phyloP scores from a whole-genome alignment of 495 filamentous ascomycete genomes.

The Penicillium robsamsonii region DNA sequence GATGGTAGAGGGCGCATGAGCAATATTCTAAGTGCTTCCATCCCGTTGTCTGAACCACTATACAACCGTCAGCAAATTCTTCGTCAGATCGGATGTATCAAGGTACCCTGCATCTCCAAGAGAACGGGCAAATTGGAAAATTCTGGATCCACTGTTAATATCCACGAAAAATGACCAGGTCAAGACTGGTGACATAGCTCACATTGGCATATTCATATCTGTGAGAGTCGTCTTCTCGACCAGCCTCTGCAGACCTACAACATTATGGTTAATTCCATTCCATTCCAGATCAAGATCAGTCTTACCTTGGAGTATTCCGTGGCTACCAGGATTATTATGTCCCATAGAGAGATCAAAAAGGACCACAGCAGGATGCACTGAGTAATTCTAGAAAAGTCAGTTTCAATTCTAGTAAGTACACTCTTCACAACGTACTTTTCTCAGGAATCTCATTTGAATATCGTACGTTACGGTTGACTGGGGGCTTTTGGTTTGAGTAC shows the following conservation, averaged over 20 bases:
- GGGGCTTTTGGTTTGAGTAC: constrained; percentile 11
- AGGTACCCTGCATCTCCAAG: neutral
- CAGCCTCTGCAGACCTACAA: neutral
- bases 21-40: constrained; percentile 59
- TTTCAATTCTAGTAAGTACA: constrained; percentile 58
- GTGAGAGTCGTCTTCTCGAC: neutral
- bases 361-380: neutral
- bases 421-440: constrained; percentile 40
- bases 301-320: neutral
- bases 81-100: no score
- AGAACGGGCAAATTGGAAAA: constrained; percentile 1
- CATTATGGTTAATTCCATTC: neutral
- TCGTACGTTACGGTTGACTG: constrained; percentile 9
- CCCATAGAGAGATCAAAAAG: neutral
- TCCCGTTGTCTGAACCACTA: neutral
- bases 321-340: neutral
- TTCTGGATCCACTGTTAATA: neutral
- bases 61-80: neutral
- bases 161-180: neutral
- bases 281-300: neutral
- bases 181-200: neutral
- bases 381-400: constrained; percentile 52
- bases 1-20: constrained; percentile 33
- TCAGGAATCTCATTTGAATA: constrained; percentile 15
- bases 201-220: neutral